Conservation (phyloP, 1,139 yeast species). For the Hansenula sp. region DNA sequence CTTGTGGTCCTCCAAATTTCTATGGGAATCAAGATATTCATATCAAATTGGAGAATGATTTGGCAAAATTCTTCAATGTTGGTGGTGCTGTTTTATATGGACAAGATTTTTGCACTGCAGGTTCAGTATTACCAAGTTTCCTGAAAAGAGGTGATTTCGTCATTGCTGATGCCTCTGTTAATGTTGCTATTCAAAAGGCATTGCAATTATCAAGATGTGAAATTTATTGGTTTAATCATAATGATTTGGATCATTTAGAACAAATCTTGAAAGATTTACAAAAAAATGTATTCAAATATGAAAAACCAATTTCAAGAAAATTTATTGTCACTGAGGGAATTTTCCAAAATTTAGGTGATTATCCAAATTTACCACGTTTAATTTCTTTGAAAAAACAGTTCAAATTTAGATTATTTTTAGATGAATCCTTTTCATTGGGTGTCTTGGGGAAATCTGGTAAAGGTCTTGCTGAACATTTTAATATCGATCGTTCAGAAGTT, state of each 20-base stretch:
- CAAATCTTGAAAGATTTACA: slow-evolving; percentile 58
- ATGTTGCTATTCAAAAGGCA: slow-evolving; percentile 83
- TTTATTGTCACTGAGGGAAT: slow-evolving; percentile 90
- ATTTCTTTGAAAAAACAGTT: slow-evolving; percentile 73
- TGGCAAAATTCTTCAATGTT: slow-evolving; percentile 71
- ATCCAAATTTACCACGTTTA: slow-evolving; percentile 66
- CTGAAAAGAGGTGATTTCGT: slow-evolving; percentile 92
- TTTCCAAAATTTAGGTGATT: slow-evolving; percentile 78
- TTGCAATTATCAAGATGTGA: slow-evolving; percentile 82
- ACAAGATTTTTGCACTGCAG: slow-evolving; percentile 86
- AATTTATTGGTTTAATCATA: slow-evolving; percentile 80
- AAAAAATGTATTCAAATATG: slow-evolving; percentile 56
- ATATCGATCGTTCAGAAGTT: slow-evolving; percentile 61
- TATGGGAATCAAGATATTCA: slow-evolving; percentile 96
- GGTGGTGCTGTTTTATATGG: slow-evolving; percentile 85
- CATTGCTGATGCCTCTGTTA: slow-evolving; percentile 80
- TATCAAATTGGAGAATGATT: slow-evolving; percentile 69
- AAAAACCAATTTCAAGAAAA: slow-evolving; percentile 77
- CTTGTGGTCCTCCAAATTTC: slow-evolving; percentile 98
- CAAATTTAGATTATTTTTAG: slow-evolving; percentile 83
- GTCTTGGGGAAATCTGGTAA: slow-evolving; percentile 81
- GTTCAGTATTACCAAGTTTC: slow-evolving; percentile 97
- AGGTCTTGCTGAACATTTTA: slow-evolving; percentile 71
- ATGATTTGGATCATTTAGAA: slow-evolving; percentile 81
- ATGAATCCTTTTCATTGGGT: slow-evolving; percentile 86